Evolutionary conservation across 1,284 basidiomycete species (phyloP).

Genomic region (Ganoderma resinaceum): DNA sequence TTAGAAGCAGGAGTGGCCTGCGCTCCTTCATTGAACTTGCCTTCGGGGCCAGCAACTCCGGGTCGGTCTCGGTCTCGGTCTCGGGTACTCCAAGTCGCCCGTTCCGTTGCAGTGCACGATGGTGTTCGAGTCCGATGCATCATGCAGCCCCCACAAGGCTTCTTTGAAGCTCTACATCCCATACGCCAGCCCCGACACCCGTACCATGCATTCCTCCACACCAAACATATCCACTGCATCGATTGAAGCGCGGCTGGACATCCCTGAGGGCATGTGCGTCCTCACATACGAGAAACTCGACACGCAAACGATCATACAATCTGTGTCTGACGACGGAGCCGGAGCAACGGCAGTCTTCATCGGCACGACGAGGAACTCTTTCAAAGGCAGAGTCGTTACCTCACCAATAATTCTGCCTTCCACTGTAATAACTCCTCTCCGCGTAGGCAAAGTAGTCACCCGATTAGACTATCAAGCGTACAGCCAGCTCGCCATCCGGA

Average conservation of each 20-base stretch:
- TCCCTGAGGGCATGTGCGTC: conserved; percentile 58
- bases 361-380: conserved; percentile 73
- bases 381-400: conserved; percentile 50
- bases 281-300: conserved; percentile 69
- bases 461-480: conserved; percentile 87
- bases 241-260: conserved; percentile 52
- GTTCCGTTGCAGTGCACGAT: too few species aligned
- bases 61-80: too few species aligned
- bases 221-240: conserved; percentile 45
- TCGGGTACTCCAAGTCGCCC: too few species aligned
- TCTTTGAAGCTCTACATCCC: too few species aligned
- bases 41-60: too few species aligned
- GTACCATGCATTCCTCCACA: conserved; percentile 7
- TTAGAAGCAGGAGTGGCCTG: neutral
- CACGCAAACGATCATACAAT: conserved; percentile 60
- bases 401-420: neutral
- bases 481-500: conserved; percentile 83
- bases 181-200: neutral
- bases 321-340: conserved; percentile 66
- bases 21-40: too few species aligned
- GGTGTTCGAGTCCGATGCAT: too few species aligned
- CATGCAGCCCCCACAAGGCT: too few species aligned
- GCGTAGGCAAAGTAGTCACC: conserved; percentile 71
- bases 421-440: neutral
- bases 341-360: conserved; percentile 81